Percentiles rank a stretch among this genome's conserved stretches.
These are phyloP conservation scores for Teratosphaeria zuluensis DNA, from an alignment of 2,329 filamentous ascomycete species.

Conservation along the genomic window DNA sequence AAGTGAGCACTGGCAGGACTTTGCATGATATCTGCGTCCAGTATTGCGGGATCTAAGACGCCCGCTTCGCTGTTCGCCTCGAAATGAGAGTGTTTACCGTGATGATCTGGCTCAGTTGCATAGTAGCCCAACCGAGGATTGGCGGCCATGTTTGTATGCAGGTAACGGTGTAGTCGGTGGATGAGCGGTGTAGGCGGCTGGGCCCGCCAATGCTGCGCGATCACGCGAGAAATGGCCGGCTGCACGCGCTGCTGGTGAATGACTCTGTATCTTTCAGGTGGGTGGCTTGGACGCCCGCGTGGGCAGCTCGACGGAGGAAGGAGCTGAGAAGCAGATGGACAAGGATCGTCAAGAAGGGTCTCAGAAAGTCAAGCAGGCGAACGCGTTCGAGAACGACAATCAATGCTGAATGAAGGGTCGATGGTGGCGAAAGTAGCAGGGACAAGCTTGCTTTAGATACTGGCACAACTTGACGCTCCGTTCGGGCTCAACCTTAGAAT, in stretches of 20 bases:
- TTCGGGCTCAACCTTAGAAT: constrained; percentile 4
- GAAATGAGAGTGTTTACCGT: constrained; percentile 11
- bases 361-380: neutral
- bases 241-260: neutral
- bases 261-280: constrained; percentile 7
- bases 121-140: constrained; percentile 16
- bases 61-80: constrained; percentile 18
- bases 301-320: constrained; percentile 2
- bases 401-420: constrained; percentile 17
- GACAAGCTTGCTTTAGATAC: constrained; percentile 23
- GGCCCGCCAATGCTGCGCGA: constrained; percentile 10
- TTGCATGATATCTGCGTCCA: constrained; percentile 25
- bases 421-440: constrained; percentile 16
- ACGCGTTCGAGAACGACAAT: constrained; percentile 16
- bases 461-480: constrained; percentile 2
- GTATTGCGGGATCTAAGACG: constrained; percentile 20
- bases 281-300: constrained; percentile 1
- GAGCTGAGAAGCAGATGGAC: constrained; percentile 4
- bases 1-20: constrained; percentile 15
- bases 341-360: constrained; percentile 1
- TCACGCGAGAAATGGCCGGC: constrained; percentile 8
- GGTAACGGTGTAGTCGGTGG: constrained; percentile 8
- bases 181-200: constrained; percentile 20
- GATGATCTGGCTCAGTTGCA: constrained; percentile 11
- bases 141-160: constrained; percentile 21